phyloP scores from a whole-genome alignment of 2,329 filamentous ascomycete genomes.

The Penicillium sp. region DNA sequence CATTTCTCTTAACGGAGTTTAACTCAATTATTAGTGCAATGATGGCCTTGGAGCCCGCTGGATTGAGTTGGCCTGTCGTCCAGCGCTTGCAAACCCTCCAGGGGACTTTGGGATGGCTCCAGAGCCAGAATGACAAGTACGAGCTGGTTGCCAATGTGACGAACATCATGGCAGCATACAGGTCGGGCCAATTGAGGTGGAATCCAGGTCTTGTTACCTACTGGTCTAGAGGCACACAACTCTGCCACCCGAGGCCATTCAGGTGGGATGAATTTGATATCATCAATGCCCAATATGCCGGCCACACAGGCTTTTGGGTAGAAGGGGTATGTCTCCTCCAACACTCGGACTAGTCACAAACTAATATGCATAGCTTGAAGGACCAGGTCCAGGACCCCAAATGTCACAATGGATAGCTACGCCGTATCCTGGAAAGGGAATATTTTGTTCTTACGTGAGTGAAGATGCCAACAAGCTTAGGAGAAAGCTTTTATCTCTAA shows the following conservation, averaged over 20 bases:
- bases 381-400: not conserved
- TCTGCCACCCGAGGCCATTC: slow-evolving; percentile 2
- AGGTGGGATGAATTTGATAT: not conserved
- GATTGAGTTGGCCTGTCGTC: not conserved
- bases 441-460: not conserved
- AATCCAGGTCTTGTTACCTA: slow-evolving; percentile 5
- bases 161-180: slow-evolving; percentile 2
- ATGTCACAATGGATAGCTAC: too few species aligned
- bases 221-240: not conserved
- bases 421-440: not conserved
- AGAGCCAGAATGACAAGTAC: not conserved
- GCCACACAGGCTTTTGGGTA: not conserved
- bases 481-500: not conserved
- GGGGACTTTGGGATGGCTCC: not conserved
- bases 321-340: not conserved
- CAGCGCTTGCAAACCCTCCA: not conserved
- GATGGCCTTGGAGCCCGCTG: not conserved
- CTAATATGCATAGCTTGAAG: not conserved
- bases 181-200: not conserved
- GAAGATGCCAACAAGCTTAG: too few species aligned
- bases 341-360: not conserved
- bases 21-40: not conserved
- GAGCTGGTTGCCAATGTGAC: not conserved
- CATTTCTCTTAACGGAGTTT: not conserved
- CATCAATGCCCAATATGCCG: not conserved